phyloP scores from a whole-genome alignment of 441 rosid genomes.

The Jatropha podagrica region DNA sequence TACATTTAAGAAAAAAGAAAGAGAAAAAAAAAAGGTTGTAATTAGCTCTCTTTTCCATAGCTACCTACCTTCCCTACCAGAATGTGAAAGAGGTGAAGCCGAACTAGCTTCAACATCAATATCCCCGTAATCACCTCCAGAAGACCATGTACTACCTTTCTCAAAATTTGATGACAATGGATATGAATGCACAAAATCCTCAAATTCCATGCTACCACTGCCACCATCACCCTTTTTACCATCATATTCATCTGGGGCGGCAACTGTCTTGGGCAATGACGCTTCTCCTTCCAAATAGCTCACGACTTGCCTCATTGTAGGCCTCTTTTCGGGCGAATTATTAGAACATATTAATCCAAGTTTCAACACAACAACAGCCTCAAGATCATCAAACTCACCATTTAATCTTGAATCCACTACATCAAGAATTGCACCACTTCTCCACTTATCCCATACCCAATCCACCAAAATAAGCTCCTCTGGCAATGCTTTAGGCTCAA shows the following conservation, averaged over 20 bases:
- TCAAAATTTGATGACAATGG: constrained; percentile 38
- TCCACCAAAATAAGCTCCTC: constrained; percentile 85
- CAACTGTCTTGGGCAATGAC: constrained; percentile 46
- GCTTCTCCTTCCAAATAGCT: constrained; percentile 74
- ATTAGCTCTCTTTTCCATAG: neutral
- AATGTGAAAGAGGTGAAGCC: constrained; percentile 29
- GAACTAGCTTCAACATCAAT: constrained; percentile 45
- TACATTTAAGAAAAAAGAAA: neutral
- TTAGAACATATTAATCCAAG: constrained; percentile 76
- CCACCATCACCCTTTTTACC: constrained; percentile 32
- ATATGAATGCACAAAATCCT: constrained; percentile 56
- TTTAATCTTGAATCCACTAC: constrained; percentile 67
- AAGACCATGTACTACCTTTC: constrained; percentile 42
- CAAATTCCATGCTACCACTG: constrained; percentile 26
- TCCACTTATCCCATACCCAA: constrained; percentile 84
- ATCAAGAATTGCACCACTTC: constrained; percentile 50
- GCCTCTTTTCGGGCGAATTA: constrained; percentile 52
- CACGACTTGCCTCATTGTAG: constrained; percentile 71
- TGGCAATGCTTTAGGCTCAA: constrained; percentile 66
- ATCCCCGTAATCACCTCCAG: constrained; percentile 35
- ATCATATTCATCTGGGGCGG: constrained; percentile 46
- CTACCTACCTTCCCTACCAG: constrained; percentile 32
- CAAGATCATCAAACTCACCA: constrained; percentile 57
- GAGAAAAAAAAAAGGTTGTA: neutral
- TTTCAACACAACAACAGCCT: constrained; percentile 58